These are phyloP conservation scores for Pleurotus giganteus DNA, from an alignment of 768 basidiomycete species.

Conservation along the genomic window DNA sequence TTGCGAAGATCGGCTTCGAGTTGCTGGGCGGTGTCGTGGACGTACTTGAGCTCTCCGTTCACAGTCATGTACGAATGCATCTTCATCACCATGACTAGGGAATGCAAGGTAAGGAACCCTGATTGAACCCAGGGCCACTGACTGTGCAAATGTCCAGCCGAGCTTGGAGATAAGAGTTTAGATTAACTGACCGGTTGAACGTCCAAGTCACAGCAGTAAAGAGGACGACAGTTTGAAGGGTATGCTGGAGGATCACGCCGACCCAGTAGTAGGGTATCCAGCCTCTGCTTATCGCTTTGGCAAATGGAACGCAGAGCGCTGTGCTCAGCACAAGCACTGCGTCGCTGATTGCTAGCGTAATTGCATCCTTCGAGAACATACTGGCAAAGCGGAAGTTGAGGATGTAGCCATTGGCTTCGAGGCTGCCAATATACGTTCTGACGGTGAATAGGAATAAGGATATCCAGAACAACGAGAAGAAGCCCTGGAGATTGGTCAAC, in stretches of 20 bases:
- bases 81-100: conserved; percentile 91
- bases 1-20: conserved; percentile 39
- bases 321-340: conserved; percentile 77
- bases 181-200: conserved; percentile 62
- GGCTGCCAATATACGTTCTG: conserved; percentile 72
- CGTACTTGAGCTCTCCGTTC: conserved; percentile 77
- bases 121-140: conserved; percentile 99
- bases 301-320: conserved; percentile 79
- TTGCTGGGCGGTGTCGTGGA: conserved; percentile 33
- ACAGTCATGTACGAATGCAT: conserved; percentile 92
- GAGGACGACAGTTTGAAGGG: conserved; percentile 73
- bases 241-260: conserved; percentile 78
- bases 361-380: conserved; percentile 84
- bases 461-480: conserved; percentile 94
- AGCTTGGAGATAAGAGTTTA: neutral
- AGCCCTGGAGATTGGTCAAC: conserved; percentile 52
- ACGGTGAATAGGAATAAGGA: conserved; percentile 81
- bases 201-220: conserved; percentile 83
- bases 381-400: conserved; percentile 79
- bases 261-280: conserved; percentile 82
- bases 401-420: conserved; percentile 75
- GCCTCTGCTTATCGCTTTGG: conserved; percentile 68
- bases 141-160: conserved; percentile 32
- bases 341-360: conserved; percentile 82
- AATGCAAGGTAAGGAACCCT: conserved; percentile 85